These are phyloP conservation scores for Porcisia hertigi DNA, from an alignment of 208 protist species.

Conservation along the genomic window DNA sequence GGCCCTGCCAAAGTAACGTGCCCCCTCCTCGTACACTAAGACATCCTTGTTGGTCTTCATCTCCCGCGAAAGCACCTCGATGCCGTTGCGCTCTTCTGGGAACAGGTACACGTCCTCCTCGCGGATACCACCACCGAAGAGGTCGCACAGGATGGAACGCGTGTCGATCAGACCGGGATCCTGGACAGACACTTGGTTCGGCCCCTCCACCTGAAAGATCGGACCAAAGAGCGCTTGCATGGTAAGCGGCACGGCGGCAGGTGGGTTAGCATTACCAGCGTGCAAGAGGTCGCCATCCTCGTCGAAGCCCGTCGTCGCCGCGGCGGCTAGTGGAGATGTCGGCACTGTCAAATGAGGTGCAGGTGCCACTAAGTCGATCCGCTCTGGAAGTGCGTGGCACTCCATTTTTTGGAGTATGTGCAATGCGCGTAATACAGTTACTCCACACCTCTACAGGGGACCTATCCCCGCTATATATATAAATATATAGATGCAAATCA, in stretches of 20 bases:
- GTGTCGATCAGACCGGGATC: constrained; percentile 72
- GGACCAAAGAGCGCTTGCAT: constrained; percentile 68
- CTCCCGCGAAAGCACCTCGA: constrained; percentile 22
- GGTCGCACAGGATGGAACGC: constrained; percentile 44
- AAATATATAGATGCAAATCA: not conserved
- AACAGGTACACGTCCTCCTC: constrained; percentile 56
- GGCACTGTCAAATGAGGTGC: not conserved
- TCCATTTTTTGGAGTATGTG: not conserved
- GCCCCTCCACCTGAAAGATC: constrained; percentile 45
- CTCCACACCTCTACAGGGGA: too few relatives aligned
- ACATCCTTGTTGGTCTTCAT: constrained; percentile 41
- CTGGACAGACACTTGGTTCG: constrained; percentile 13
- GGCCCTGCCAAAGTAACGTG: constrained; percentile 59
- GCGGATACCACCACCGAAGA: constrained; percentile 54
- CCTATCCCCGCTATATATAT: too few relatives aligned
- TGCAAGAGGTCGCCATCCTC: constrained; percentile 7
- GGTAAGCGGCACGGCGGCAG: constrained; percentile 7
- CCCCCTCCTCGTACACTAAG: constrained; percentile 38
- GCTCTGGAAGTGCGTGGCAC: not conserved
- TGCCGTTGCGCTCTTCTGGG: constrained; percentile 17
- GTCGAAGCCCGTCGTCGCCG: constrained; percentile 21
- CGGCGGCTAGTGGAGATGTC: constrained; percentile 10
- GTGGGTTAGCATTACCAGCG: not conserved
- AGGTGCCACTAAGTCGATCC: not conserved
- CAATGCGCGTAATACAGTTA: too few relatives aligned